Percentiles rank a stretch among this genome's conserved stretches.
Evolutionary conservation across 176 grass and related monocot genomes (phyloP).

Genomic region (Pontederia crassipes): DNA sequence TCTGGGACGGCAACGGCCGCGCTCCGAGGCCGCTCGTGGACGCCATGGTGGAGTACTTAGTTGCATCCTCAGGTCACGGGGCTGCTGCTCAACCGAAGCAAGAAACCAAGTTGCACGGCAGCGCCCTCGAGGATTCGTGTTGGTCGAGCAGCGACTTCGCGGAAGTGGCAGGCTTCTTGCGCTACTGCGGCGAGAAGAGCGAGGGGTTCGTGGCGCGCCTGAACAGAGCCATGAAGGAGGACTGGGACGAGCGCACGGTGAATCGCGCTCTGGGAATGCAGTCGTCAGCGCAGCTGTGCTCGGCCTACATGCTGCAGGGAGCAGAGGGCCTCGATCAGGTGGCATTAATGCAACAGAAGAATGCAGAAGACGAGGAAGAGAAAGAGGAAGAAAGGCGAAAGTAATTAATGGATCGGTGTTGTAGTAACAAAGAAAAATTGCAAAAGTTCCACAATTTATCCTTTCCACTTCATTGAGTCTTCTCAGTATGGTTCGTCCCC

Average conservation of each 20-base stretch:
- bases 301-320: neutral
- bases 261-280: neutral
- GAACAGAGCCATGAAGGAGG: slow-evolving; percentile 5
- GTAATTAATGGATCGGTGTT: no score
- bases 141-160: neutral
- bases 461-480: no score
- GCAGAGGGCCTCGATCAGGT: no score
- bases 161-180: neutral
- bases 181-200: neutral
- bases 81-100: no score
- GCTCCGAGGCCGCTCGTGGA: slow-evolving; percentile 1
- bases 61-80: neutral
- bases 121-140: no score
- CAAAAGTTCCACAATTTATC: no score
- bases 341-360: no score
- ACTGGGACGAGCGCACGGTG: neutral
- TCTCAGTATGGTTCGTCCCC: no score
- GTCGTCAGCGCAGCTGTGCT: neutral
- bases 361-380: no score
- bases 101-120: neutral
- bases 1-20: neutral
- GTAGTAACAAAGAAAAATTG: no score
- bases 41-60: slow-evolving; percentile 3
- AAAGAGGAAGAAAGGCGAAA: no score
- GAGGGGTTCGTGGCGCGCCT: slow-evolving; percentile 5